A percentile compares a stretch with the other conserved stretches of the same genome.
Evolutionary conservation across 345 rosid species (phyloP).

Genomic region (Noccaea caerulescens): DNA sequence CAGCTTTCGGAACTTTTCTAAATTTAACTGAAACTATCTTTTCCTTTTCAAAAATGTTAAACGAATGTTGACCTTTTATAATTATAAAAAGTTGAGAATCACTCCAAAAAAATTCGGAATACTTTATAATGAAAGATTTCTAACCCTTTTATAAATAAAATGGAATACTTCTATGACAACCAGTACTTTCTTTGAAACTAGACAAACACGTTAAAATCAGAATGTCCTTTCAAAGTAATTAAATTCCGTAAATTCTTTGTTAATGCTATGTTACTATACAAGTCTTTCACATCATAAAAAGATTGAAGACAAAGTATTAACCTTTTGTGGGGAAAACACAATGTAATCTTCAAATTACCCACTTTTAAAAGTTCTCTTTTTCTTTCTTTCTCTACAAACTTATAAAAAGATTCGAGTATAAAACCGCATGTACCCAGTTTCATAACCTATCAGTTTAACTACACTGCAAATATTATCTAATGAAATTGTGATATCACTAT

Average conservation of each 20-base stretch:
- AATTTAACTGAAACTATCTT: slow-evolving; percentile 14
- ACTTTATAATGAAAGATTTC: background rate
- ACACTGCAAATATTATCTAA: background rate
- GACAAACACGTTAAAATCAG: too few relatives aligned
- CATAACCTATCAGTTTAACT: slow-evolving; percentile 16
- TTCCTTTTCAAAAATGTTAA: background rate
- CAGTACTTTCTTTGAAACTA: slow-evolving; percentile 1
- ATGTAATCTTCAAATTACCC: slow-evolving; percentile 10
- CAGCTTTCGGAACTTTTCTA: slow-evolving; percentile 38
- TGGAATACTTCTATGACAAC: slow-evolving; percentile 16
- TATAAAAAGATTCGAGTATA: slow-evolving; percentile 3
- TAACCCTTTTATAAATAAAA: slow-evolving; percentile 5
- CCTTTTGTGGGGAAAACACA: slow-evolving; percentile 18
- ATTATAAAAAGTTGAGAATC: slow-evolving; percentile 4
- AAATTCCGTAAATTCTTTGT: slow-evolving; percentile 9
- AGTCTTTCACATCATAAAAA: slow-evolving; percentile 30
- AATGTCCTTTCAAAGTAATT: slow-evolving; percentile 9
- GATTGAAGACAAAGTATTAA: slow-evolving; percentile 11
- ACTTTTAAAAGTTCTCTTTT: slow-evolving; percentile 21
- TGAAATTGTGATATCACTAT: slow-evolving; percentile 21
- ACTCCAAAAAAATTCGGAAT: slow-evolving; percentile 14
- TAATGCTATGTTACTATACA: slow-evolving; percentile 20
- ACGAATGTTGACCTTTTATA: slow-evolving; percentile 25
- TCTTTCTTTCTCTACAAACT: slow-evolving; percentile 9
- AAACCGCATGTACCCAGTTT: slow-evolving; percentile 10